Conservation (phyloP, 2,329 filamentous ascomycete species). For the Hymenoscyphus linearis region DNA sequence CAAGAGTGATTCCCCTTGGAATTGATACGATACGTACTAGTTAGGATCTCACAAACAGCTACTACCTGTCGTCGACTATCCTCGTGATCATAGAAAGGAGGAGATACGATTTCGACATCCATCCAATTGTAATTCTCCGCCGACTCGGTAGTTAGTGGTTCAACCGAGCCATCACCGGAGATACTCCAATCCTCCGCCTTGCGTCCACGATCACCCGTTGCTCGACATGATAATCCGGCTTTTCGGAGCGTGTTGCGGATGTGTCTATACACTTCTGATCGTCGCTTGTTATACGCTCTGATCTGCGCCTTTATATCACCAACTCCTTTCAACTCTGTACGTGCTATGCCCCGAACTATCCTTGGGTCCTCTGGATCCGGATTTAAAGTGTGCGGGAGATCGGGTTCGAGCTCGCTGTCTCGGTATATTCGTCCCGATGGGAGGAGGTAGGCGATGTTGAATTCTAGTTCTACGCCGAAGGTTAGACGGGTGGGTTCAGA, state of each 20-base stretch:
- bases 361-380: background rate
- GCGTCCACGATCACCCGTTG: too few relatives aligned
- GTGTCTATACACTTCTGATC: background rate
- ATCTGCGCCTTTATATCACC: too few relatives aligned
- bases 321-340: background rate
- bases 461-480: background rate
- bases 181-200: too few relatives aligned
- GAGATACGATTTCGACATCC: background rate
- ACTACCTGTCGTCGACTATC: background rate
- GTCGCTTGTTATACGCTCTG: background rate
- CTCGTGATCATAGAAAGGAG: background rate
- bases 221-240: background rate
- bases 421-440: too few relatives aligned
- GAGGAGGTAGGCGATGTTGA: background rate
- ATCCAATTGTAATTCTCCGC: background rate
- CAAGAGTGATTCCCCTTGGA: background rate
- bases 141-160: too few relatives aligned
- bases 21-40: background rate
- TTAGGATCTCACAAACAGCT: background rate
- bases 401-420: too few relatives aligned
- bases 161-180: too few relatives aligned
- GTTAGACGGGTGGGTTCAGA: background rate
- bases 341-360: background rate
- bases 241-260: background rate
- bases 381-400: background rate